Evolutionary conservation across 768 basidiomycete species (phyloP), one percentile per base, ranked within the genome.

Genomic region (Lentinula lateritia): DNA sequence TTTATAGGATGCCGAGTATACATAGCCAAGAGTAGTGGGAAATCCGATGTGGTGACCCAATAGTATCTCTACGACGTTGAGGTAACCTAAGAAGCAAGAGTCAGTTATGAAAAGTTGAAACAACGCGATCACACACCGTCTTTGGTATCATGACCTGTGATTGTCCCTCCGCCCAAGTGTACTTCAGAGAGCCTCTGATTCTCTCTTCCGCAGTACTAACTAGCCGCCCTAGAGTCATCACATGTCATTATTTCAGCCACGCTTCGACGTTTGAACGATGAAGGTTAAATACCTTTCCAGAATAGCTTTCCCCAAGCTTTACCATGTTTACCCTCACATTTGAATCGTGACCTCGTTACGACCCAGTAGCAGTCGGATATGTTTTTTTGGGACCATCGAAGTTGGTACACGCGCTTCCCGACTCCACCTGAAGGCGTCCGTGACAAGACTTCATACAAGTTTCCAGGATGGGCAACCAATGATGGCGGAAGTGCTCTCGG

Each of bases 271-370:
- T n/a, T 20, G 35, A 41, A 28, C 28, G 28, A 28, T 28, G 15
- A 13, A 58, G 32, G 85, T 62, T 57, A 92, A 85, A 62, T 57
- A 92, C 92, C 90, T 76, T 80, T 85, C 90, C 92, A 94, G 60
- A 85, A 80, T 5, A 93, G 74, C 62, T 78, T 76, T 6, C 92
- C 92, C 93, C 93, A 94, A 16, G 84, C 92, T 71, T 87, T 92
- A 2, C 92, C 92, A 66, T 92, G 89, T 32, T 72, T 77, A 32
- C 91, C 91, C 65, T 86, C 86, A 46, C 77, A 76, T 72, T 93
- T 94, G 70, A 93, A 84, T 63, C 77, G 75, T 36, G 89, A 80
- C 67, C 82, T 78, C 3, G 91, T 92, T 45, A 94, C 80, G 39
- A 82, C 71, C 92, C 93, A 94, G 70, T 85, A 92, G 61, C 83